Conservation (phyloP, 768 basidiomycete species). For the Lactarius pseudohatsudake region DNA sequence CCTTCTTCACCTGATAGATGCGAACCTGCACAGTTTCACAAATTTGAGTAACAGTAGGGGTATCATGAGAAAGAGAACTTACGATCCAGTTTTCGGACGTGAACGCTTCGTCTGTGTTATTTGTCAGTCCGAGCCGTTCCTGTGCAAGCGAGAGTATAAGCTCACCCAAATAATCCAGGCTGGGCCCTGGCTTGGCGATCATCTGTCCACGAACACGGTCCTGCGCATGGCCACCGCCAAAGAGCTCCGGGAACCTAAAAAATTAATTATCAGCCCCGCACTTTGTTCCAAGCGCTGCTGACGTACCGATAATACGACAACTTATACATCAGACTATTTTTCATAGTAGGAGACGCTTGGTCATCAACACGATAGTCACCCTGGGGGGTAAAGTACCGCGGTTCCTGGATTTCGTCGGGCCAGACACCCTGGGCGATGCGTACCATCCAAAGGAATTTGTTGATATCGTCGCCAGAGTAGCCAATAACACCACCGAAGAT, state of each 20-base stretch:
- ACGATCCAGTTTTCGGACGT: conserved; percentile 99
- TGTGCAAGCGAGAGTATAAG: conserved; percentile 20
- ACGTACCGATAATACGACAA: conserved; percentile 92
- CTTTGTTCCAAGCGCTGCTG: neutral
- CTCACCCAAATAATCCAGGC: conserved; percentile 85
- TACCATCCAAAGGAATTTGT: conserved; percentile 99
- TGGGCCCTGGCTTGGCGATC: conserved; percentile 73
- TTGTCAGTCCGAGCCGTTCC: conserved; percentile 8
- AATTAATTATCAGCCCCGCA: conserved; percentile 2
- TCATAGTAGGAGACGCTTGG: conserved; percentile 82
- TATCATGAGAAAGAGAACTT: conserved; percentile 34
- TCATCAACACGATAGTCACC: conserved; percentile 96
- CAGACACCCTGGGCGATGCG: conserved; percentile 93
- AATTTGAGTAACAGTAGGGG: neutral
- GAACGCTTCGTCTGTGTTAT: conserved; percentile 83
- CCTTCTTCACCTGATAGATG: conserved; percentile 93
- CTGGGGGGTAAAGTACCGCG: conserved; percentile 86
- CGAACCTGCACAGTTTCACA: conserved; percentile 56
- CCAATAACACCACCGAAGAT: conserved; percentile 97
- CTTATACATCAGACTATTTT: conserved; percentile 97
- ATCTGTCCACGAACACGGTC: conserved; percentile 91
- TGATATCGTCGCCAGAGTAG: conserved; percentile 98
- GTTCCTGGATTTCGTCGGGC: conserved; percentile 97
- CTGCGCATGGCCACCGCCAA: conserved; percentile 65
- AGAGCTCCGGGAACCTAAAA: conserved; percentile 81